Evolutionary conservation across 73 alveolate genomes (phyloP), one percentile per base, ranked within the genome.

Genomic region (Paraurostyla sp.): DNA sequence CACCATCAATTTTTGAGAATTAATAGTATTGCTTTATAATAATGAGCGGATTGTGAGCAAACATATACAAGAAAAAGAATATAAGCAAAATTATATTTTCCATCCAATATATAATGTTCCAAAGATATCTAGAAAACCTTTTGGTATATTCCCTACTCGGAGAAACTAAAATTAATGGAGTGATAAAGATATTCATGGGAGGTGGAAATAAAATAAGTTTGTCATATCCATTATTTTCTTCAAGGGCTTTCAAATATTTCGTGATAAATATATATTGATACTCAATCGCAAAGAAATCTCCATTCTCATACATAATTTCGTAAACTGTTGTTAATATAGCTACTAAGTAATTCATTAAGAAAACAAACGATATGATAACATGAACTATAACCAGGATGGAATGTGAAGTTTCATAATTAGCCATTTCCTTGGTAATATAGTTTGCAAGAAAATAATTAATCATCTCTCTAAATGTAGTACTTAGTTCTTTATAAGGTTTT

Each of bases 281-380:
- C 22, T 82, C 81, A 23, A 71, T 91, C 50, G 85, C 45, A 18
- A 71, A 90, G 62, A 83, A 91, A 43, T 91, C 96, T 71, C 96
- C 96, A 52, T 83, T 69, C 50, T 57, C 54, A 18, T 43, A 9
- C 96, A 91, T 91, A 16, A 38, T 60, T 29, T 63, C 76, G 52
- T 71, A 91, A 13, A 91, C 92, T 1, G 93, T 91, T 23, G 65
- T 56, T n/a, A 91, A 80, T 22, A 83, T 62, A 33, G 96, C 96
- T 38, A 91, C 52, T 22, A 91, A 50, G 76, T 71, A 83, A 38
- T 85, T 91, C 41, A 91, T 23, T 16, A 91, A 83, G 46, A 91
- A 62, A 35, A 91, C 62, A 33, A 71, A 71, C 9, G 96, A 91
- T 22, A 84, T 78, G 29, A 75, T 11, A 27, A 73, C 62, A 51